Evolutionary conservation across 352 stramenopile genomes (phyloP).

Genomic region (Peronospora farinosa): DNA sequence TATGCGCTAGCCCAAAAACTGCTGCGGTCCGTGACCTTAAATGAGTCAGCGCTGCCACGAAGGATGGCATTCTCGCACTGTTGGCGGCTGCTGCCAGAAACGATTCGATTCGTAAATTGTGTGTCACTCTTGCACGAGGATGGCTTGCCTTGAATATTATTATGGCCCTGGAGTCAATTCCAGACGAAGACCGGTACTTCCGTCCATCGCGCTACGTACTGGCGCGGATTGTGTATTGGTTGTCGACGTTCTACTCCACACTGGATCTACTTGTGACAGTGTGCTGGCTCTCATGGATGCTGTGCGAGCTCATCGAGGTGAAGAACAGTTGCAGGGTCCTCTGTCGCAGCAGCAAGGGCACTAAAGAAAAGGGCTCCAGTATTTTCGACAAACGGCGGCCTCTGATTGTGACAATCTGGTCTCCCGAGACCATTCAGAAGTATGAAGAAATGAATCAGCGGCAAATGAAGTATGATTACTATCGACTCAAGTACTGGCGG

Average conservation of each 20-base stretch:
- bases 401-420: slow-evolving; percentile 64
- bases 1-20: neutral
- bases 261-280: slow-evolving; percentile 11
- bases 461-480: slow-evolving; percentile 73
- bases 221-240: slow-evolving; percentile 48
- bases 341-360: slow-evolving; percentile 34
- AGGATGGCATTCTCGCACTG: slow-evolving; percentile 38
- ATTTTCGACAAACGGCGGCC: slow-evolving; percentile 64
- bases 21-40: slow-evolving; percentile 6
- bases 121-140: slow-evolving; percentile 24
- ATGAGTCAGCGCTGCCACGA: slow-evolving; percentile 24
- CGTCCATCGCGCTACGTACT: slow-evolving; percentile 61
- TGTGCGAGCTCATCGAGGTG: slow-evolving; percentile 18
- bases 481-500: slow-evolving; percentile 71
- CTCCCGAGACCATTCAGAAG: slow-evolving; percentile 72
- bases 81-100: slow-evolving; percentile 21
- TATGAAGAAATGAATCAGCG: slow-evolving; percentile 80
- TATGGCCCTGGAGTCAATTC: slow-evolving; percentile 66
- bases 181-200: slow-evolving; percentile 76
- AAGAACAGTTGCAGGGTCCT: slow-evolving; percentile 17
- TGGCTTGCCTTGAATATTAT: slow-evolving; percentile 62
- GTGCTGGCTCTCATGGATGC: slow-evolving; percentile 22
- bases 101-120: slow-evolving; percentile 11
- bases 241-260: slow-evolving; percentile 30
- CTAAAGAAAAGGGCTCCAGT: slow-evolving; percentile 47